A percentile compares a stretch with the other conserved stretches of the same genome.
Conservation (phyloP, 257 asterid species). For the Primulina huaijiensis region DNA sequence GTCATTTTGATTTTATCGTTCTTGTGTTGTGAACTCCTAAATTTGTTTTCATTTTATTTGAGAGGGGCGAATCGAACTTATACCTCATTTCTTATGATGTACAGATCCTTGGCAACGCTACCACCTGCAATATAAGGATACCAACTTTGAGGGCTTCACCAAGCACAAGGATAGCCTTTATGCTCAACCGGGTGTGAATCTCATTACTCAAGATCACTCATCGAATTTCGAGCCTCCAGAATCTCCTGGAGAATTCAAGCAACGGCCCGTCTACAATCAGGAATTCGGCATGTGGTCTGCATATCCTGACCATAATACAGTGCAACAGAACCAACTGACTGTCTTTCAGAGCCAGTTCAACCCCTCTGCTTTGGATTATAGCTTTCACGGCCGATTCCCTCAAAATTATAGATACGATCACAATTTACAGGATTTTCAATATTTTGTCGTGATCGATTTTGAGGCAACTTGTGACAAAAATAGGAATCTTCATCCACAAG, state of each 20-base stretch:
- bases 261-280: slow-evolving; percentile 36
- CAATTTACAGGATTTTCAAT: slow-evolving; percentile 67
- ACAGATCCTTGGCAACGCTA: slow-evolving; percentile 51
- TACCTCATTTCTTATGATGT: slow-evolving; percentile 16
- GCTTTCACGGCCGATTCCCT: slow-evolving; percentile 49
- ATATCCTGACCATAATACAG: slow-evolving; percentile 40
- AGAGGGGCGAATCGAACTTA: slow-evolving; percentile 20
- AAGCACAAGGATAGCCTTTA: slow-evolving; percentile 38
- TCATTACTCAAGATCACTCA: slow-evolving; percentile 35
- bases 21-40: neutral
- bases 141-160: slow-evolving; percentile 40
- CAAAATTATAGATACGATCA: slow-evolving; percentile 43
- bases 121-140: slow-evolving; percentile 39
- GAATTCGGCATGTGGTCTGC: slow-evolving; percentile 49
- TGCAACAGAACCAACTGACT: slow-evolving; percentile 39
- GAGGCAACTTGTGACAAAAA: slow-evolving; percentile 93
- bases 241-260: slow-evolving; percentile 40
- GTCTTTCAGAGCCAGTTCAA: slow-evolving; percentile 49
- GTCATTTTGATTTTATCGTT: neutral
- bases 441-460: slow-evolving; percentile 81
- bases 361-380: slow-evolving; percentile 52
- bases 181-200: slow-evolving; percentile 44
- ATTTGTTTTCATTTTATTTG: slow-evolving; percentile 5
- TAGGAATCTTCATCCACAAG: slow-evolving; percentile 76
- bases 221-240: slow-evolving; percentile 41